Evolutionary conservation across 192 early-diverging fungal genomes (phyloP).

Genomic region (Lobosporangium transversale): DNA sequence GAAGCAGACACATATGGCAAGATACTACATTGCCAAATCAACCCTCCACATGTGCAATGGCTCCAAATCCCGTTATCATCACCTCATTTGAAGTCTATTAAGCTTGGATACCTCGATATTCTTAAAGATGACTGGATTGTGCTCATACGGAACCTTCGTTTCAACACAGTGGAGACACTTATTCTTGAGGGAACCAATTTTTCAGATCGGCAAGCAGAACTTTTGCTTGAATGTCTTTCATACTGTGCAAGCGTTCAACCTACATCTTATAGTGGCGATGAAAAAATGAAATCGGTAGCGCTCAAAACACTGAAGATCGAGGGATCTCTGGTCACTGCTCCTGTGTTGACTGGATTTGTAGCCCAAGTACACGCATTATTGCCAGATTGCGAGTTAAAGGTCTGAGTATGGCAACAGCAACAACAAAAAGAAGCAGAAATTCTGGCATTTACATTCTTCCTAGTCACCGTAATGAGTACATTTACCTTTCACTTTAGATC

Average conservation of each 20-base stretch:
- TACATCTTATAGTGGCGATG: not conserved
- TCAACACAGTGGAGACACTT: not conserved
- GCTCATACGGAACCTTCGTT: conserved; percentile 5
- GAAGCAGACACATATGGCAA: conserved; percentile 3
- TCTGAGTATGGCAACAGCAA: not conserved
- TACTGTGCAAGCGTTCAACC: too few relatives aligned
- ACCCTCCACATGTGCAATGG: conserved; percentile 12
- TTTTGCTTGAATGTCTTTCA: not conserved
- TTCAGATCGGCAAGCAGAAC: conserved; percentile 13
- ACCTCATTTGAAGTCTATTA: not conserved
- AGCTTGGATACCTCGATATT: conserved; percentile 12
- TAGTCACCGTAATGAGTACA: too few relatives aligned
- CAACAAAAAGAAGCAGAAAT: not conserved
- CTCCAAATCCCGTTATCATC: conserved; percentile 10
- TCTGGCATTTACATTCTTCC: not conserved
- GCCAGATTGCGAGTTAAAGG: conserved; percentile 2
- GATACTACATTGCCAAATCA: conserved; percentile 16
- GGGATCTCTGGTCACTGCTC: conserved; percentile 8
- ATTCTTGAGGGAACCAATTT: conserved; percentile 20
- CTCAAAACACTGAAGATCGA: conserved; percentile 10
- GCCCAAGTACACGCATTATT: not conserved
- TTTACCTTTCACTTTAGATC: too few relatives aligned
- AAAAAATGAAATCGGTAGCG: not conserved
- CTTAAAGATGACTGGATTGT: conserved; percentile 15
- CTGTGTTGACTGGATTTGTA: not conserved